Percentiles rank a stretch among this genome's conserved stretches.
Conservation (phyloP, 169 alveolate genomes). For the Cardiosporidium cionae region DNA sequence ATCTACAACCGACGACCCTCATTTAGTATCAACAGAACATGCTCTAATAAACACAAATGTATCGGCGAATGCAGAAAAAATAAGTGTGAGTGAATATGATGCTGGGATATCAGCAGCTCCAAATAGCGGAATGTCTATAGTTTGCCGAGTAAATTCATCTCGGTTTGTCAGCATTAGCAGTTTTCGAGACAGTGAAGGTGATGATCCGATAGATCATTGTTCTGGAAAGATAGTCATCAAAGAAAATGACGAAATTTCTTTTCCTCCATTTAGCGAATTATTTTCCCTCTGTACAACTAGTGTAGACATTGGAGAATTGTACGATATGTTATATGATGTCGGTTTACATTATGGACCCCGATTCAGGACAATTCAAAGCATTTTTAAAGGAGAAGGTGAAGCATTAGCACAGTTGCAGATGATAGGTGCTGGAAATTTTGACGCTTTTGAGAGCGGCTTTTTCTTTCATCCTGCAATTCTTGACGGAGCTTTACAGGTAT, state of each 20-base stretch:
- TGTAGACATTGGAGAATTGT: constrained; percentile 12
- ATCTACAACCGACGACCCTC: too few species aligned
- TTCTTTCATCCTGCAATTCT: constrained; percentile 48
- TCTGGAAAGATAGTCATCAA: background rate
- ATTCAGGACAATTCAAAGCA: constrained; percentile 36
- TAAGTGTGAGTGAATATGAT: too few species aligned
- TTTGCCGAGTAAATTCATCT: background rate
- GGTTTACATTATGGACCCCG: constrained; percentile 52
- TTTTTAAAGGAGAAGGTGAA: constrained; percentile 19
- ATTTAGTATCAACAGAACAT: too few species aligned
- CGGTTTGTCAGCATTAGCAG: constrained; percentile 23
- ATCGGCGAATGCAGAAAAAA: too few species aligned
- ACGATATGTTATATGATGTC: constrained; percentile 19
- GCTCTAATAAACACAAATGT: too few species aligned
- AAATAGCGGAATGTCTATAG: too few species aligned
- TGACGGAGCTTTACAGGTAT: constrained; percentile 54
- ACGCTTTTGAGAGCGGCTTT: constrained; percentile 42
- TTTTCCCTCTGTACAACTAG: background rate
- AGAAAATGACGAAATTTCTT: background rate
- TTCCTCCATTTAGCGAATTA: background rate
- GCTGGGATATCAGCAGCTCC: too few species aligned
- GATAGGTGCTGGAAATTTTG: background rate
- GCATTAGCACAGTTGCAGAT: constrained; percentile 25
- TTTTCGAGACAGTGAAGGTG: background rate
- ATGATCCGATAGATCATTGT: constrained; percentile 12